Evolutionary conservation across 164 flowering plant genomes (phyloP).

Genomic region (Nelumbo lutea): DNA sequence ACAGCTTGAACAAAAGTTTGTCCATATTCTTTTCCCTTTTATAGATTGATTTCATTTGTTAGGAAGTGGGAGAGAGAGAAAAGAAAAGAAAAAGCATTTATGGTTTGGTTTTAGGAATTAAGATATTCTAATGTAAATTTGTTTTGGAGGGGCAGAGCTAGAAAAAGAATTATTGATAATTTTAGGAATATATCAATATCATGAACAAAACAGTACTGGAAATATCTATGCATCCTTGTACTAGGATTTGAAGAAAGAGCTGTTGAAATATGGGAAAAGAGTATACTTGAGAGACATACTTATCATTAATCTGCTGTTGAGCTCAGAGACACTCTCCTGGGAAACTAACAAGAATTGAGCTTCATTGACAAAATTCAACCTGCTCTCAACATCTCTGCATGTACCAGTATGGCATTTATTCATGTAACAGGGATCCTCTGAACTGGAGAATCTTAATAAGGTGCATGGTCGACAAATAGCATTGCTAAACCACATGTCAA

Average conservation of each 20-base stretch:
- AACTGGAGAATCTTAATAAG: slow-evolving; percentile 44
- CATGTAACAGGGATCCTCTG: slow-evolving; percentile 16
- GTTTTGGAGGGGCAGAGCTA: too few species aligned
- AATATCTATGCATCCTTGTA: background rate
- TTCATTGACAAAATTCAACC: slow-evolving; percentile 77
- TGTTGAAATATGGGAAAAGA: slow-evolving; percentile 3
- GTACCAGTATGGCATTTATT: slow-evolving; percentile 23
- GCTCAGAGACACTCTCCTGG: slow-evolving; percentile 77
- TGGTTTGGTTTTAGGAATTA: too few species aligned
- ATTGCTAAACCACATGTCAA: slow-evolving; percentile 70
- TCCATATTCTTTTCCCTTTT: background rate
- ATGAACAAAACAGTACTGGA: background rate
- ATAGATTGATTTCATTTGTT: too few species aligned
- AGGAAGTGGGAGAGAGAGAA: too few species aligned
- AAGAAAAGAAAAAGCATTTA: too few species aligned
- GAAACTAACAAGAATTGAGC: slow-evolving; percentile 82
- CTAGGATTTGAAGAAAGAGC: background rate
- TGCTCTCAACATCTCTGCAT: slow-evolving; percentile 56
- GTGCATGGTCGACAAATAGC: slow-evolving; percentile 76
- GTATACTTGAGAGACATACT: slow-evolving; percentile 40
- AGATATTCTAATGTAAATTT: too few species aligned
- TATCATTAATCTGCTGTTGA: slow-evolving; percentile 50
- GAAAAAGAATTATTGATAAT: too few species aligned
- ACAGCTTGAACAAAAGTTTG: background rate
- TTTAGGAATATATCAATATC: too few species aligned